Conservation (phyloP, 306 rosid species). For the Prunus persica region DNA sequence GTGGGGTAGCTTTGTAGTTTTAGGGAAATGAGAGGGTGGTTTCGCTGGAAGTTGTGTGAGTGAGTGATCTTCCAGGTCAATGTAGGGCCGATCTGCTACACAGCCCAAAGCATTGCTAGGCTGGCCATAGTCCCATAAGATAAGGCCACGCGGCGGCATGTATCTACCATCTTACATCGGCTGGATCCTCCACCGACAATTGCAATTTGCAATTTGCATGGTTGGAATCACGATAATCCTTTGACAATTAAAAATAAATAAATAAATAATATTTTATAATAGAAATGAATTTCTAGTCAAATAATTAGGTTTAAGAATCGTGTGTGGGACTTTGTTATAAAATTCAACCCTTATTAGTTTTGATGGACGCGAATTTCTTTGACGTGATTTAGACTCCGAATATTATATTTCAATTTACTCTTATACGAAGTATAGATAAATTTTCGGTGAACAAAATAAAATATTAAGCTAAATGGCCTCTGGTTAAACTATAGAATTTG, state of each 20-base stretch:
- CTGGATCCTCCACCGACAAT: slow-evolving; percentile 46
- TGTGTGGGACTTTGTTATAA: too few relatives aligned
- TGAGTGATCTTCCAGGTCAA: not conserved
- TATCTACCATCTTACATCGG: slow-evolving; percentile 14
- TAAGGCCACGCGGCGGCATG: slow-evolving; percentile 31
- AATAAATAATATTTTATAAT: too few relatives aligned
- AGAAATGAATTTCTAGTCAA: too few relatives aligned
- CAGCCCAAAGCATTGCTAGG: slow-evolving; percentile 11
- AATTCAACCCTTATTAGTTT: too few relatives aligned
- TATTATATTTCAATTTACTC: too few relatives aligned
- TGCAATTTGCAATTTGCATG: not conserved
- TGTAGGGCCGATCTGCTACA: slow-evolving; percentile 1
- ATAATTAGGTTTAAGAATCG: too few relatives aligned
- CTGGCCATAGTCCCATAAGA: not conserved
- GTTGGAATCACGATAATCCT: slow-evolving; percentile 22
- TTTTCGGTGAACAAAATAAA: too few relatives aligned
- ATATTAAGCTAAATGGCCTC: too few relatives aligned
- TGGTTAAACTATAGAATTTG: too few relatives aligned
- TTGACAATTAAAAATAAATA: not conserved
- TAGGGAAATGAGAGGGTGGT: not conserved
- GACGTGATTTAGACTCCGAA: too few relatives aligned
- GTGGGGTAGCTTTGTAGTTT: slow-evolving; percentile 23
- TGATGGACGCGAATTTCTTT: too few relatives aligned
- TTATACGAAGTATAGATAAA: too few relatives aligned
- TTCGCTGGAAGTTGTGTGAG: not conserved